Conservation (phyloP, 345 rosid genomes). For the Brassica nigra region DNA sequence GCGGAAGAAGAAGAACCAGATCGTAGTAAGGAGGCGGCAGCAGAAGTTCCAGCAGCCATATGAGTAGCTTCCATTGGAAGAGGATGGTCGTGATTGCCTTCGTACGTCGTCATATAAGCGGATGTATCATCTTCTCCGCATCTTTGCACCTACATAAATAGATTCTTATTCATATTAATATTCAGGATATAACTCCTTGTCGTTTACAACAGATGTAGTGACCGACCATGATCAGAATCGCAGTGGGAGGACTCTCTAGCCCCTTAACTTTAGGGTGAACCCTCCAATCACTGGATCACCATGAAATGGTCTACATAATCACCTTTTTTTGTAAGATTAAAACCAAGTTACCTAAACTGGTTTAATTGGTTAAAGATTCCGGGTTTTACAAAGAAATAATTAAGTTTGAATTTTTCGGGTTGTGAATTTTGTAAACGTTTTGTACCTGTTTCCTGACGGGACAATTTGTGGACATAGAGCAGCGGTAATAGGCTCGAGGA, state of each 20-base stretch:
- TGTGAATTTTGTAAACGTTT: not conserved
- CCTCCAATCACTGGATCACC: not conserved
- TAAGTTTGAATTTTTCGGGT: not conserved
- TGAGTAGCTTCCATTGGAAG: slow-evolving; percentile 47
- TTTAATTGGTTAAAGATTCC: not conserved
- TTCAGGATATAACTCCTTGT: not conserved
- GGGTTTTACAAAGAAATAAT: not conserved
- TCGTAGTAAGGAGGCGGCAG: slow-evolving; percentile 47
- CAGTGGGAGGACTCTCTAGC: not conserved
- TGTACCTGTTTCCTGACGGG: slow-evolving; percentile 93
- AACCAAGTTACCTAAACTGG: not conserved
- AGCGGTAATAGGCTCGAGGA: slow-evolving; percentile 94
- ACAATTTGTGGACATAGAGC: slow-evolving; percentile 62
- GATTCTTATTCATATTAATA: not conserved
- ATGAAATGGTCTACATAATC: not conserved
- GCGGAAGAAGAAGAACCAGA: slow-evolving; percentile 42
- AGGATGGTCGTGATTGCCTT: slow-evolving; percentile 51
- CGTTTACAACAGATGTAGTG: not conserved
- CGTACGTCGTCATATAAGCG: slow-evolving; percentile 43
- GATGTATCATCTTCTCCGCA: slow-evolving; percentile 44
- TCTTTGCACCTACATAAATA: slow-evolving; percentile 44
- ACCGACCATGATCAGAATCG: not conserved
- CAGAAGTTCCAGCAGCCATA: slow-evolving; percentile 50
- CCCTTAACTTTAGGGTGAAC: not conserved
- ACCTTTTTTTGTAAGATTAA: not conserved